These are phyloP conservation scores for Chamaecrista fasciculata DNA, from an alignment of 306 rosid genomes.

Conservation along the genomic window DNA sequence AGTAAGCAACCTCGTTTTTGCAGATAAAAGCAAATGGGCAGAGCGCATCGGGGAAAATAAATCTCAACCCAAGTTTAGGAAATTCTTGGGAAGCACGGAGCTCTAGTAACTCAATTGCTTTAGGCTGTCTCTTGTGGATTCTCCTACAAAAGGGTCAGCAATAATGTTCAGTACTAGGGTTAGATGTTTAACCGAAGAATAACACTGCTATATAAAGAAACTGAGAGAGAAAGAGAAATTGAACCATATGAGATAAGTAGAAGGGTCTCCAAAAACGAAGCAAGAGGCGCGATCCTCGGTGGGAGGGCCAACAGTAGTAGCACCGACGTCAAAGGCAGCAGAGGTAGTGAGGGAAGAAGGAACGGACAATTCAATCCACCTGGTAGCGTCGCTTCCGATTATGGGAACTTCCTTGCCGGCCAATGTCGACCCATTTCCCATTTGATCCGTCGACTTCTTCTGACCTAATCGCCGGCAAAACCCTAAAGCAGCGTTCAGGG, in stretches of 20 bases:
- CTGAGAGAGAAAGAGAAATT: slow-evolving; percentile 16
- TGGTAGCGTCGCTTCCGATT: slow-evolving; percentile 62
- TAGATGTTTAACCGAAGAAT: neutral
- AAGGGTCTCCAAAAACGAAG: slow-evolving; percentile 61
- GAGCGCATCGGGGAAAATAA: slow-evolving; percentile 64
- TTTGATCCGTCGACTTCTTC: slow-evolving; percentile 26
- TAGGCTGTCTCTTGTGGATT: slow-evolving; percentile 67
- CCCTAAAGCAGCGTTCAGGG: slow-evolving; percentile 36
- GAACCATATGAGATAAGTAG: slow-evolving; percentile 64
- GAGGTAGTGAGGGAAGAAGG: slow-evolving; percentile 42
- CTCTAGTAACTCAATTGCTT: slow-evolving; percentile 64
- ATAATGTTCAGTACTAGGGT: neutral
- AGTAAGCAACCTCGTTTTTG: slow-evolving; percentile 55
- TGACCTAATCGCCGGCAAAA: slow-evolving; percentile 16
- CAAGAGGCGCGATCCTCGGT: slow-evolving; percentile 63
- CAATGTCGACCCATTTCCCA: slow-evolving; percentile 53
- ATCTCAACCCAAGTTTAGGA: slow-evolving; percentile 60
- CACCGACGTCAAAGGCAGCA: slow-evolving; percentile 15
- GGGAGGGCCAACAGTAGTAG: slow-evolving; percentile 36
- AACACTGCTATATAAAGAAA: neutral
- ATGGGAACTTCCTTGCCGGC: slow-evolving; percentile 76
- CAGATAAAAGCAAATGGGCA: slow-evolving; percentile 63
- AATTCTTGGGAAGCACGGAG: slow-evolving; percentile 59
- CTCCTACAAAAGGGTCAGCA: slow-evolving; percentile 46
- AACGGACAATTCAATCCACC: slow-evolving; percentile 59